These are phyloP conservation scores for Nidularia pulvinata DNA, from an alignment of 768 basidiomycete genomes.

Conservation along the genomic window DNA sequence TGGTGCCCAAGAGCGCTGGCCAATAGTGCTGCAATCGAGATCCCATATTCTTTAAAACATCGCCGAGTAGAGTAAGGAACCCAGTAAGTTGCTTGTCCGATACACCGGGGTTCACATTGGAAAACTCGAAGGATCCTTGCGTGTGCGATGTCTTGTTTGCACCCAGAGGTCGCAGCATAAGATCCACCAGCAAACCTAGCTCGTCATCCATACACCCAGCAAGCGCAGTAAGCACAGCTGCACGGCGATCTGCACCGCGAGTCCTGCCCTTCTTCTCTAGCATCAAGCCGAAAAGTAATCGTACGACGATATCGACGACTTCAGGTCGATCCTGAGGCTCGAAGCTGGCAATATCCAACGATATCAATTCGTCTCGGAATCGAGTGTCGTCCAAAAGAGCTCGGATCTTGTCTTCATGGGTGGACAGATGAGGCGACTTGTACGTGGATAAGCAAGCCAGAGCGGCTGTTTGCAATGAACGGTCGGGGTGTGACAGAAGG, in stretches of 20 bases:
- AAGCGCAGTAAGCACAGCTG: constrained; percentile 74
- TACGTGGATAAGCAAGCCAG: constrained; percentile 83
- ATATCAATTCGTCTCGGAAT: constrained; percentile 87
- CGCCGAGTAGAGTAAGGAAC: constrained; percentile 82
- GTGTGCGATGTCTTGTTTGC: constrained; percentile 21
- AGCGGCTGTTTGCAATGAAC: constrained; percentile 70
- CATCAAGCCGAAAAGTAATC: constrained; percentile 88
- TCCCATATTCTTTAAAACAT: constrained; percentile 82
- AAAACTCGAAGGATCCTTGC: constrained; percentile 20
- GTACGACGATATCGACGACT: constrained; percentile 67
- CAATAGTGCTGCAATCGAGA: constrained; percentile 68
- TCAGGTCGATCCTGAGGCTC: constrained; percentile 58
- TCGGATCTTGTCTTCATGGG: constrained; percentile 65
- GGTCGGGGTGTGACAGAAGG: constrained; percentile 87
- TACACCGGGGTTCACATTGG: constrained; percentile 21
- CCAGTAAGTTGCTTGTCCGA: constrained; percentile 76
- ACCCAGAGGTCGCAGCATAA: constrained; percentile 82
- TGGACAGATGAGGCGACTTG: constrained; percentile 57
- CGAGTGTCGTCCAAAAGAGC: constrained; percentile 80
- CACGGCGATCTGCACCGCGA: constrained; percentile 66
- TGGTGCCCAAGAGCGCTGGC: constrained; percentile 72
- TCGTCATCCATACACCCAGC: constrained; percentile 73
- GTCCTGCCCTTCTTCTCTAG: constrained; percentile 73
- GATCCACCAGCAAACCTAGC: constrained; percentile 72
- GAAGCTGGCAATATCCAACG: constrained; percentile 61